Evolutionary conservation across 208 protist genomes (phyloP), one percentile per base, ranked within the genome.

Genomic region (Tetramitus jugosus): DNA sequence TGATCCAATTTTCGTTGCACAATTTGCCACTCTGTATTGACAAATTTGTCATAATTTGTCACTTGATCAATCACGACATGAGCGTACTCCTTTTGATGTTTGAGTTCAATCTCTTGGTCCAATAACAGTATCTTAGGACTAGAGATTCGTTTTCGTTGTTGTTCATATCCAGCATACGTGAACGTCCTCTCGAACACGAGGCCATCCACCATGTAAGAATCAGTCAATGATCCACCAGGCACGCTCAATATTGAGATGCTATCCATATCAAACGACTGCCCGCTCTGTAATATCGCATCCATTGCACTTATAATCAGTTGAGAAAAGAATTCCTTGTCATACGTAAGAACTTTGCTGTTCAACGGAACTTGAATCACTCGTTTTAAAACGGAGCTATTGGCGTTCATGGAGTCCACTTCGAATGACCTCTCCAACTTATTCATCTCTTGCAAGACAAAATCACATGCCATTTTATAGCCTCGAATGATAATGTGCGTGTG

Each of bases 111-210:
- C 88, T 62, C 29, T 62, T 99, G 87, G 84, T 99, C 99, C 31
- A 99, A 91, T 49, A 98, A 88, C 10, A 98, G 79, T 40, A 99
- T 96, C 85, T 98, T 99, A 17, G 98, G 97, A 76, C 96, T 91
- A 29, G 89, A 82, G 84, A 99, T 98, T 60, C 87, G 83, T 84
- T 99, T 99, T 76, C 90, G 93, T 89, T 99, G 97, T 89, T 99
- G 97, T 89, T 99, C 98, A 81, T 99, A 99, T 60, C 97, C 97
- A 60, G 98, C 98, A 87, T 99, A 99, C 20, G 94, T 98, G 80
- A 99, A 99, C 40, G 98, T 99, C 88, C 99, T 98, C 89, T 99
- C 99, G 91, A 99, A 99, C 1, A 98, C 98, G 33, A 99, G 97
- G 74, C 99, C 99, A 64, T 98, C 88, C 65, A 99, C 92, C 46